Conservation (phyloP, 257 asterid genomes). For the Gentiana dahurica region DNA sequence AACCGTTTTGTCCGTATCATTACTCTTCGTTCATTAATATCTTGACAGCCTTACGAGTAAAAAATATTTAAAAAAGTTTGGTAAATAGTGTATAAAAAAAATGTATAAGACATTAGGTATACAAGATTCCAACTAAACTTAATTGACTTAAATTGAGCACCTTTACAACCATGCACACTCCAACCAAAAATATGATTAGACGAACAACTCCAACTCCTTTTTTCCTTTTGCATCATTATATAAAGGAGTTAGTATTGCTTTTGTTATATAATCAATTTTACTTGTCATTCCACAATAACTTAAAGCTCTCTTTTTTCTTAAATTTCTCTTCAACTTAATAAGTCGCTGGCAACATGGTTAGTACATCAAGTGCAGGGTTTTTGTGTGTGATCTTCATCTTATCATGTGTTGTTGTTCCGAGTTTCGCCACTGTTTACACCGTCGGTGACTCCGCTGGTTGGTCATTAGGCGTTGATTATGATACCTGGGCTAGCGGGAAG, state of each 20-base stretch:
- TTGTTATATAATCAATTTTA: not conserved
- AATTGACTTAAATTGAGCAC: conserved; percentile 1
- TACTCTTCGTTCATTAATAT: too few relatives aligned
- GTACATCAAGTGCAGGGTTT: conserved; percentile 6
- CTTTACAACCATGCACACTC: conserved; percentile 22
- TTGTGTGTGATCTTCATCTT: conserved; percentile 21
- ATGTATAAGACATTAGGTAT: conserved; percentile 14
- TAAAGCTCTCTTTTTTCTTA: too few relatives aligned
- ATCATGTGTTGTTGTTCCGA: conserved; percentile 13
- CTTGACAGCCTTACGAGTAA: too few relatives aligned
- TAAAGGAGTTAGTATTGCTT: conserved; percentile 10
- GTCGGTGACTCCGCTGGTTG: conserved; percentile 83
- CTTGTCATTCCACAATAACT: not conserved
- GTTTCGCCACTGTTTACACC: conserved; percentile 34
- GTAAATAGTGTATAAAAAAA: too few relatives aligned
- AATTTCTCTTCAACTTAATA: not conserved
- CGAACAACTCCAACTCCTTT: conserved; percentile 40
- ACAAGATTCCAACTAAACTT: conserved; percentile 20
- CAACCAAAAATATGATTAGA: conserved; percentile 16
- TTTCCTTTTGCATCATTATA: conserved; percentile 10
- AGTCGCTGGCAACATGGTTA: conserved; percentile 27
- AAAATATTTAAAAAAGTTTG: too few relatives aligned
- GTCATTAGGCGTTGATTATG: conserved; percentile 49
- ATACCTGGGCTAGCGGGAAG: conserved; percentile 47
- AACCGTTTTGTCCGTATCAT: too few relatives aligned